phyloP scores from a whole-genome alignment of 2,329 filamentous ascomycete species.

The Aureobasidium musti region DNA sequence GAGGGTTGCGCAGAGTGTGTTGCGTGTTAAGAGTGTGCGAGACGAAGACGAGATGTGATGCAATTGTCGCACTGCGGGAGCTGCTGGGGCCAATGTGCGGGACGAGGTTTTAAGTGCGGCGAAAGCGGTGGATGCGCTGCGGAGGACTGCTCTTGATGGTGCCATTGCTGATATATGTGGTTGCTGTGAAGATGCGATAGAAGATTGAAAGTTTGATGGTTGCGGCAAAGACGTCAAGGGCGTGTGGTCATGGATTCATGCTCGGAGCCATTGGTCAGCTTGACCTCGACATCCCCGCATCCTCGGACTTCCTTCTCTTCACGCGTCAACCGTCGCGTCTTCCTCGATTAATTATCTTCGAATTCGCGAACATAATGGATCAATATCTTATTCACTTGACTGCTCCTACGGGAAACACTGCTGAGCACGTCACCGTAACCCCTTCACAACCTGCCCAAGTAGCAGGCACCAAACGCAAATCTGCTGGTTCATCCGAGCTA shows the following conservation, averaged over 20 bases:
- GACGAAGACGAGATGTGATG: not conserved
- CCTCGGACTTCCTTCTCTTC: not conserved
- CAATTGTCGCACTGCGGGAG: not conserved
- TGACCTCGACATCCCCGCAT: not conserved
- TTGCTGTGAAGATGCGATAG: not conserved
- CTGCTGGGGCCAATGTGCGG: constrained; percentile 2
- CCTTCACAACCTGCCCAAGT: constrained; percentile 5
- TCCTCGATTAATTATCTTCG: not conserved
- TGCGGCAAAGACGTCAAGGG: constrained; percentile 5
- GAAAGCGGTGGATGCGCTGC: constrained; percentile 4
- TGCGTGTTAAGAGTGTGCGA: constrained; percentile 2
- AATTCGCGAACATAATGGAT: not conserved
- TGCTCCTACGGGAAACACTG: constrained; percentile 6
- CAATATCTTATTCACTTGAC: not conserved
- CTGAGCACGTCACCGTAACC: not conserved
- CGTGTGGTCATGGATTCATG: constrained; percentile 1
- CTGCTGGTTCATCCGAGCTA: not conserved
- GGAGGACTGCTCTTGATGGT: constrained; percentile 20
- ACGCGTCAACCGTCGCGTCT: constrained; percentile 13
- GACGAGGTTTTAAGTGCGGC: constrained; percentile 9
- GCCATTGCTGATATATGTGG: not conserved
- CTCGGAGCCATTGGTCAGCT: constrained; percentile 15
- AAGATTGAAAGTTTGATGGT: not conserved
- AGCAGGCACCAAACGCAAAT: constrained; percentile 27
- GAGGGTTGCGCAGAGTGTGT: not conserved